Conservation (phyloP, 139 green algal species). For the Chlamydomonas incerta region DNA sequence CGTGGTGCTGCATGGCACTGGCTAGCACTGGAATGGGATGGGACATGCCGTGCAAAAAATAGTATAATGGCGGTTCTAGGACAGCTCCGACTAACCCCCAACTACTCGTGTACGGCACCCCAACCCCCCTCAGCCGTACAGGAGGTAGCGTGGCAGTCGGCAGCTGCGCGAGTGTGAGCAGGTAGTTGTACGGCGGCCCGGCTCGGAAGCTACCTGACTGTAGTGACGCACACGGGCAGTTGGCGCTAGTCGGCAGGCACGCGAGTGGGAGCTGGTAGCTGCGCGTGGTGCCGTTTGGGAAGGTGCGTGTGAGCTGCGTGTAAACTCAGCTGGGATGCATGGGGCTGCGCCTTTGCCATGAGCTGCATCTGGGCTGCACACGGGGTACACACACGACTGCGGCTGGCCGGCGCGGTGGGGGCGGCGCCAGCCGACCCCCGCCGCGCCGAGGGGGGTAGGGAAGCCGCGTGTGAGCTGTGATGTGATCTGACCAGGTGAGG, state of each 20-base stretch:
- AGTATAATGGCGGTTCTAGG: constrained; percentile 13
- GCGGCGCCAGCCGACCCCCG: too few relatives aligned
- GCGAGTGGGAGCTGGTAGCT: too few relatives aligned
- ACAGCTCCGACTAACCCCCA: background rate
- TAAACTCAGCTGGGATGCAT: background rate
- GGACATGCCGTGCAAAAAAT: too few relatives aligned
- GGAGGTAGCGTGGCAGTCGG: background rate
- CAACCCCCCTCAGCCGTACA: background rate
- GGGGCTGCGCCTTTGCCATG: background rate
- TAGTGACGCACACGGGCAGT: background rate
- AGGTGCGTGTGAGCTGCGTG: background rate
- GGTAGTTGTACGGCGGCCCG: background rate
- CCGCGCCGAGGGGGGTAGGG: too few relatives aligned
- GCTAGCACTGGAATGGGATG: too few relatives aligned
- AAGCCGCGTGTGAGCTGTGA: too few relatives aligned
- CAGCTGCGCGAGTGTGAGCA: background rate
- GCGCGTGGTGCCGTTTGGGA: background rate
- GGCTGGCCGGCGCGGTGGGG: too few relatives aligned
- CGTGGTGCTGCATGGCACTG: too few relatives aligned
- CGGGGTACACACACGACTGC: too few relatives aligned
- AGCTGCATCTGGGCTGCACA: too few relatives aligned
- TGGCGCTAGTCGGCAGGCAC: too few relatives aligned
- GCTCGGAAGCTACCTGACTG: background rate
- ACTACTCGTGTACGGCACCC: background rate
- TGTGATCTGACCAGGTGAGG: too few relatives aligned